A percentile compares a stretch with the other conserved stretches of the same genome.
phyloP scores from a whole-genome alignment of 2,329 filamentous ascomycete genomes.

The Colletotrichum sp. region DNA sequence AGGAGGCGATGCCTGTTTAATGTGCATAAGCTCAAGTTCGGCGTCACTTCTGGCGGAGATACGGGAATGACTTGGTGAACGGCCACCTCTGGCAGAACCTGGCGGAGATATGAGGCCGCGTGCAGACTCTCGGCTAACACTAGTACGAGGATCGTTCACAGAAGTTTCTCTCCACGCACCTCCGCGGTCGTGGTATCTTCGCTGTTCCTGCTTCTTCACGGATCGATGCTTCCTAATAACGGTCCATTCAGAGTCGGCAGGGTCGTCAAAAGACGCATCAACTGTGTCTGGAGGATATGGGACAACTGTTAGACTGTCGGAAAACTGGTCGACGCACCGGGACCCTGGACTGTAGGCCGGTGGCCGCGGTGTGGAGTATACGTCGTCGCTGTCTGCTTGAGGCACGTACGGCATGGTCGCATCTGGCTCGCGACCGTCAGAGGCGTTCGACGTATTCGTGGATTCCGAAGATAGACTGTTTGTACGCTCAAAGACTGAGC shows the following conservation, averaged over 20 bases:
- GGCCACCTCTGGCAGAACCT: conserved; percentile 10
- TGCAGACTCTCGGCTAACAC: conserved; percentile 43
- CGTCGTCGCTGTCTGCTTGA: conserved; percentile 32
- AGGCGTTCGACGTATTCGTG: conserved; percentile 33
- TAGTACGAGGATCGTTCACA: conserved; percentile 43
- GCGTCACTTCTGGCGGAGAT: conserved; percentile 43
- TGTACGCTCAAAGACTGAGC: conserved; percentile 55
- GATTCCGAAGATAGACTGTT: conserved; percentile 52
- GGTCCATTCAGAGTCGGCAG: conserved; percentile 27
- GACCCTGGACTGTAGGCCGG: not conserved
- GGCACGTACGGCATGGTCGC: conserved; percentile 32
- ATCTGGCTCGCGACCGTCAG: conserved; percentile 28
- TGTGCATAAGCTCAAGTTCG: conserved; percentile 44
- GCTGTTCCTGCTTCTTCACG: conserved; percentile 39
- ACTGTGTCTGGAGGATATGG: conserved; percentile 20
- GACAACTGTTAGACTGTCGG: conserved; percentile 31
- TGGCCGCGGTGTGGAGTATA: not conserved
- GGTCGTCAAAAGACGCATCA: not conserved
- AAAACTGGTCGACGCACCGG: conserved; percentile 1
- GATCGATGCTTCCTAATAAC: conserved; percentile 42
- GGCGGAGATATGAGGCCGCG: conserved; percentile 35
- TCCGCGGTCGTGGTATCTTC: conserved; percentile 46
- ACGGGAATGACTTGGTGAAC: conserved; percentile 29
- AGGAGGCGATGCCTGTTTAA: conserved; percentile 41
- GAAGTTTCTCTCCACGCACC: conserved; percentile 47